Conservation (phyloP, 176 grass and related monocot species). For the Eleusine coracana region DNA sequence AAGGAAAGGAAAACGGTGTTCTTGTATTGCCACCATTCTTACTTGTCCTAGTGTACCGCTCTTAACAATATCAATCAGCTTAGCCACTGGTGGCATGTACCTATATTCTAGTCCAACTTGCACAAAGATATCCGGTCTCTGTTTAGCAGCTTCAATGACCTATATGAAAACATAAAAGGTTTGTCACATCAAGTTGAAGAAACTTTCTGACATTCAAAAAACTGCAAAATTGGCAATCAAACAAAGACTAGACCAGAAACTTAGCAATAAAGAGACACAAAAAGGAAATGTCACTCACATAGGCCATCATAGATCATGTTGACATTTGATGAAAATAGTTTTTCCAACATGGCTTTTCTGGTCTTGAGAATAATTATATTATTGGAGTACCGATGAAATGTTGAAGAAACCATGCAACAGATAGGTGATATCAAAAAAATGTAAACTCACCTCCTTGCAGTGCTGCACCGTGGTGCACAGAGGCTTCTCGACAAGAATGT, state of each 20-base stretch:
- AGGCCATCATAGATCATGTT: neutral
- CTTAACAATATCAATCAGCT: conserved; percentile 85
- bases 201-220: neutral
- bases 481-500: conserved; percentile 95
- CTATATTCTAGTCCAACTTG: conserved; percentile 98
- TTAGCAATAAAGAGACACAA: neutral
- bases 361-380: neutral
- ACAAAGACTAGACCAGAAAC: neutral
- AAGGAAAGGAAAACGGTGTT: conserved; percentile 97
- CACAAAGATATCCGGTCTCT: conserved; percentile 66
- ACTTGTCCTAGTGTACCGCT: conserved; percentile 72
- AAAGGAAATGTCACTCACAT: neutral
- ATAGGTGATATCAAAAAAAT: neutral
- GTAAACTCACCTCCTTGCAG: conserved; percentile 66
- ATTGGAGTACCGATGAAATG: neutral
- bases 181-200: conserved; percentile 26
- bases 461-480: conserved; percentile 78
- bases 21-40: conserved; percentile 87
- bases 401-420: neutral
- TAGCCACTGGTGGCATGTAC: conserved; percentile 95
- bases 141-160: conserved; percentile 74
- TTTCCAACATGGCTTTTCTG: neutral
- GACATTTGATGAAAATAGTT: neutral
- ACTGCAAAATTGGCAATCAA: neutral
- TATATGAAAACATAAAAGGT: conserved; percentile 22